Base-by-base conservation (phyloP, 2,329 filamentous ascomycete species). In the Aspergillus ustus region DNA sequence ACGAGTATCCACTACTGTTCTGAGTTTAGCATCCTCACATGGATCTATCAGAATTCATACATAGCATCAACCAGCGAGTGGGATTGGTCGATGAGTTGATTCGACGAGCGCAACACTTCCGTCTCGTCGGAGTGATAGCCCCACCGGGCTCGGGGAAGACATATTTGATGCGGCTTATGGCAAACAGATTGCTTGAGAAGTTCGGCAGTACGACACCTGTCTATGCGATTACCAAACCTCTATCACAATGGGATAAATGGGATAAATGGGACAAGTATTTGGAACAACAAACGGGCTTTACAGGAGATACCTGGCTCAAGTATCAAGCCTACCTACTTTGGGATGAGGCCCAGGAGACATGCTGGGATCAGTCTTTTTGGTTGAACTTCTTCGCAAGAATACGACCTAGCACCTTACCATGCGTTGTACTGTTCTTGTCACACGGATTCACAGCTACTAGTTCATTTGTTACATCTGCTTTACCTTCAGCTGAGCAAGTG, bases 281-380 rank as follows among this genome's bases (percentile, higher is more conserved):
- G 11, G 15, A 59, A 37, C 3, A 57, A 25, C 7, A 62, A 48
- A 65, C 60, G 13, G 63, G 65, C 17, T 25, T 59, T 40, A 31
- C 56, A 40, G 65, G 63, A 29, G 13, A 40, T 17, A 1, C 13
- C 17, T 65, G 63, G 61, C 17, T 43, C 17, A 57, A 9, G 3
- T 37, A 61, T 31, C 22, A 17, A 7, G 65, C 44, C 11, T 67
- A 60, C 50, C 45, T 67, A 0, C 43, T 67, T 50, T n/a, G 63
- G 17, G 65, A 67, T 48, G 61, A 67, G 22, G 65, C 63, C 2
- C 63, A 65, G 44, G 9, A 56, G 29, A 51, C 59, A n/a, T 65
- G 63, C 31, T 59, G 58, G 59, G 59, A 65, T 15, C 4, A 17
- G 3, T 11, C 43, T n/a, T 37, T 67, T 20, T 63, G 60, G 63